phyloP scores from a whole-genome alignment of 192 early-diverging fungal genomes.

The Anaeromyces robustus region DNA sequence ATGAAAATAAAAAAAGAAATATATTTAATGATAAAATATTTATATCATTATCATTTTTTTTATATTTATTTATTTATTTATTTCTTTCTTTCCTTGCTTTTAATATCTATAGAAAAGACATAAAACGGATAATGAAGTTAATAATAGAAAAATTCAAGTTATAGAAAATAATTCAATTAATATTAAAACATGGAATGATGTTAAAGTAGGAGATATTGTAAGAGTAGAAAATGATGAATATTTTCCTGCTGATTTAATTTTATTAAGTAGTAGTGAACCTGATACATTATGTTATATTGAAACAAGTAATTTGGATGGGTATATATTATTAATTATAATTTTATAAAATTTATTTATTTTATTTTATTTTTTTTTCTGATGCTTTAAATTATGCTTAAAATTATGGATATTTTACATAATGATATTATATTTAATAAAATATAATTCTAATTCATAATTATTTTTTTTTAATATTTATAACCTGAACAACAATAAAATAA shows the following conservation, averaged over 20 bases:
- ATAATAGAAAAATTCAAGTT: slow-evolving; percentile 12
- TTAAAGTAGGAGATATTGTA: slow-evolving; percentile 86
- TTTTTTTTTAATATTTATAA: too few relatives aligned
- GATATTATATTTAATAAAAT: too few relatives aligned
- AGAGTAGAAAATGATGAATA: slow-evolving; percentile 72
- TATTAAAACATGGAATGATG: slow-evolving; percentile 55
- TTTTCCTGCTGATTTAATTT: slow-evolving; percentile 82
- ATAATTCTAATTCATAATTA: too few relatives aligned
- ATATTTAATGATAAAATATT: too few relatives aligned
- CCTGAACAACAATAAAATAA: too few relatives aligned
- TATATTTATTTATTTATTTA: neutral
- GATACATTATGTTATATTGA: slow-evolving; percentile 96
- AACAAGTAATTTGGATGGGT: slow-evolving; percentile 93
- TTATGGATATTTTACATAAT: too few relatives aligned
- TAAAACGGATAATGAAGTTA: slow-evolving; percentile 55
- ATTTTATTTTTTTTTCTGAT: too few relatives aligned
- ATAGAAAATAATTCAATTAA: slow-evolving; percentile 30
- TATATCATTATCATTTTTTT: neutral
- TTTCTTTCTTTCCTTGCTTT: neutral
- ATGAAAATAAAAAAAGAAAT: too few relatives aligned
- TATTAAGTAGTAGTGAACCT: slow-evolving; percentile 82
- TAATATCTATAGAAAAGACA: slow-evolving; percentile 36
- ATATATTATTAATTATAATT: neutral
- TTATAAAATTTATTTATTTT: too few relatives aligned
- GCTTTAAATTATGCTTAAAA: too few relatives aligned